phyloP scores from a whole-genome alignment of 2,329 filamentous ascomycete species.

The Polychaeton citri region DNA sequence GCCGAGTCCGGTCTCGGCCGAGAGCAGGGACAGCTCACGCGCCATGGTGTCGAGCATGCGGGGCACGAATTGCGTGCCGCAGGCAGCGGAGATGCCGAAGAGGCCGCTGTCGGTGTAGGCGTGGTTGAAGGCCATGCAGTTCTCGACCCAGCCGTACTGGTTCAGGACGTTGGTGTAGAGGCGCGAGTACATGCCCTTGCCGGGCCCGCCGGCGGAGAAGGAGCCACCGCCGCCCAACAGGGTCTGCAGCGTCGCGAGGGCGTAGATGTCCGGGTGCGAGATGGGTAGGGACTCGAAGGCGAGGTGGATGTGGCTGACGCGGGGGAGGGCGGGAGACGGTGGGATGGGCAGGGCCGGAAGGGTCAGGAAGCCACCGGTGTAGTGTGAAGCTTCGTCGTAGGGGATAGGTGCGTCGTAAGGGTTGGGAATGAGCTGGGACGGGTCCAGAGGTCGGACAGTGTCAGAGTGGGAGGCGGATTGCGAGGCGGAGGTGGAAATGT shows the following conservation, averaged over 20 bases:
- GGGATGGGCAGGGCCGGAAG: conserved; percentile 70
- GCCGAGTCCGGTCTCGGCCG: conserved; percentile 59
- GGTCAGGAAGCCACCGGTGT: conserved; percentile 86
- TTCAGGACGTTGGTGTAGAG: conserved; percentile 97
- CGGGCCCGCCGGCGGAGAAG: conserved; percentile 90
- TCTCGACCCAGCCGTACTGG: conserved; percentile 95
- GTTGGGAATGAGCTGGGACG: conserved; percentile 28
- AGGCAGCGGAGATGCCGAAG: conserved; percentile 84
- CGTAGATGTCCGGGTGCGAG: conserved; percentile 84
- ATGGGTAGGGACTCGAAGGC: conserved; percentile 93
- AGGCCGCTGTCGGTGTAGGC: conserved; percentile 91
- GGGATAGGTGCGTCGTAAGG: conserved; percentile 38
- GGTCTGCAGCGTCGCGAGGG: conserved; percentile 86
- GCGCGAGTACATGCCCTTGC: conserved; percentile 98
- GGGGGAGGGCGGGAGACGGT: conserved; percentile 60
- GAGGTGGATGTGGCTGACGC: conserved; percentile 84
- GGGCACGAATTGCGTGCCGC: conserved; percentile 61
- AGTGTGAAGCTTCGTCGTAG: conserved; percentile 56
- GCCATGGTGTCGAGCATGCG: conserved; percentile 94
- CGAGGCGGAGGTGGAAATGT: conserved; percentile 62
- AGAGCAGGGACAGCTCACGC: conserved; percentile 68
- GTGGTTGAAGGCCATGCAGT: conserved; percentile 92
- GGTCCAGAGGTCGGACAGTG: conserved; percentile 41
- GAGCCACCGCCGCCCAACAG: conserved; percentile 91
- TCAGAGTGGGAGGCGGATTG: conserved; percentile 48